Base-by-base conservation (phyloP, 2,329 filamentous ascomycete genomes). In the Xylariaceae sp. region DNA sequence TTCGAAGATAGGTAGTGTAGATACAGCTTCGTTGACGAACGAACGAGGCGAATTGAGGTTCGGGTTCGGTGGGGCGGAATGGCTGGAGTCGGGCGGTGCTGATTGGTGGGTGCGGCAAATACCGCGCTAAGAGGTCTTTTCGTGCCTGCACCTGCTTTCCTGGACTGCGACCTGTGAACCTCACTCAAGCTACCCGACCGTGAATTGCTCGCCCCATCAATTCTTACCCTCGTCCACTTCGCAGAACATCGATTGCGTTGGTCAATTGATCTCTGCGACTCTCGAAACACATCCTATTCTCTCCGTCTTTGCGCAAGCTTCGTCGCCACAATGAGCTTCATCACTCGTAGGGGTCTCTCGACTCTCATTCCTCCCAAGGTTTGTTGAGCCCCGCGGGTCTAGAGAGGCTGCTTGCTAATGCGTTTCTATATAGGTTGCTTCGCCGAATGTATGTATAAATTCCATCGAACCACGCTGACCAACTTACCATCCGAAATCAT, bases 331-430 rank as follows among this genome's bases (percentile, higher is more conserved):
- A 96, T 95, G 90, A 95, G 89, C 79, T 93, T 83, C 81, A 79
- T 94, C 64, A 81, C 83, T 64, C 87, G 87, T 73, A 84, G 90
- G 74, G 87, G 81, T 79, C 85, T 96, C 66, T 97, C 93, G 67
- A 95, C 94, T 78, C 85, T 98, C 71, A 96, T 98, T 63, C 94
- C 94, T 60, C 93, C 94, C 65, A 98, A 98, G 89, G 91, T 95
- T 37, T 38, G 58, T 57, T 18, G 19, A 16, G 34, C 38, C 34
- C 38, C 22, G 34, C 17, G 13, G 15, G 6, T 35, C 15, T 19
- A 17, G 9, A 7, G 11, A 16, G n/a, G 33, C 7, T 18, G 18
- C 22, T 19, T 34, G 36, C 50, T 56, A 44, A 52, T 33, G 60
- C 62, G 53, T 71, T 75, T 64, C 74, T 56, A 48, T 39, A 9